Base-by-base conservation (phyloP, 192 early-diverging fungal genomes). In the Funneliformis geosporum region DNA sequence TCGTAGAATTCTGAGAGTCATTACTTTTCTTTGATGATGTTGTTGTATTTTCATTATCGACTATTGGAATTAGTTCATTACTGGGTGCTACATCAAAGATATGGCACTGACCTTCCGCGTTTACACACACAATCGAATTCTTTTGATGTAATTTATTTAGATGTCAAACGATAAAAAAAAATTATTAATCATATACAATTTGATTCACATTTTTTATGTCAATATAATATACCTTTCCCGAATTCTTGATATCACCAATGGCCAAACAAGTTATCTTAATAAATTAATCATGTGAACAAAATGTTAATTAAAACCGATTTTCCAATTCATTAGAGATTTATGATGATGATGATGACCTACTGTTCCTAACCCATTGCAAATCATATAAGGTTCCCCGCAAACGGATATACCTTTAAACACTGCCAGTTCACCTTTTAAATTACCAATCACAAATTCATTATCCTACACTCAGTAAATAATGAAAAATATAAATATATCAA, bases 371-470 rank as follows among this genome's bases (percentile, higher is more conserved):
- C 84, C 85, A 67, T 81, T 83, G 68, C 87, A 88, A 39, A 84
- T 83, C 38, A 84, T 71, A 38, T 84, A 81, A 43, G 89, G 87
- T 16, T 80, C 28, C 4, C 87, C 87, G 16, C 81, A 68, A 2
- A 76, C 66, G 44, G 87, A 81, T 10, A 86, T 85, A 40, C 87
- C 87, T 82, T 90, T 90, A 55, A 88, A 90, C 18, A 90, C 84
- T 66, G 86, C 85, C 0, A 90, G 80, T 60, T 88, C 87, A 23
- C 89, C 89, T 47, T 86, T 85, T 55, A 90, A 66, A 75, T 90
- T 90, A 28, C 89, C 89, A 70, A 90, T 87, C 8, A 90, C 87
- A 83, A 90, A 90, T 80, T 88, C 87, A 79, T 87, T 88, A 50
- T 87, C 87, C 87, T 89, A 73, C 38, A 66, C 28, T 33, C 39